These are phyloP conservation scores for Candida methanosorbosa DNA, from an alignment of 805 yeast species.

Conservation along the genomic window DNA sequence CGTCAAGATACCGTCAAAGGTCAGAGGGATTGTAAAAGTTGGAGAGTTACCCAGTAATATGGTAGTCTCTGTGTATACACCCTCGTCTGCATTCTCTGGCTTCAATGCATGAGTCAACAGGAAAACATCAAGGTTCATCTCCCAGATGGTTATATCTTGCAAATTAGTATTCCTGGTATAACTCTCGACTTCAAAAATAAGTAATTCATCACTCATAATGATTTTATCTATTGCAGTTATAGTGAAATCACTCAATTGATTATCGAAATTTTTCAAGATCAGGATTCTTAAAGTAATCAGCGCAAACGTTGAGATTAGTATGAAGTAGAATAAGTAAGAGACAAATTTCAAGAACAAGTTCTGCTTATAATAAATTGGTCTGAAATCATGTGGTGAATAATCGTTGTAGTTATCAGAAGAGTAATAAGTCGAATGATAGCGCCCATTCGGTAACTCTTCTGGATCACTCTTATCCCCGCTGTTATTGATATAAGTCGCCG, in stretches of 20 bases:
- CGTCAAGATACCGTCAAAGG: conserved; percentile 18
- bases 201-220: conserved; percentile 21
- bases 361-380: conserved; percentile 18
- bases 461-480: background rate
- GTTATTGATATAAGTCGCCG: background rate
- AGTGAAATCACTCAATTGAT: conserved; percentile 15
- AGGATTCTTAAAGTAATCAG: conserved; percentile 11
- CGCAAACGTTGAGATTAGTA: conserved; percentile 5
- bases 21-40: conserved; percentile 22
- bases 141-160: conserved; percentile 23
- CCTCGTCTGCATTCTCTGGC: conserved; percentile 1
- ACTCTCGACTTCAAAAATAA: conserved; percentile 22
- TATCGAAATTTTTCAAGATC: conserved; percentile 18
- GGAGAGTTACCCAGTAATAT: conserved; percentile 23
- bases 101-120: conserved; percentile 17
- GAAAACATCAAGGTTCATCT: conserved; percentile 25
- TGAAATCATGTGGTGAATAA: conserved; percentile 25
- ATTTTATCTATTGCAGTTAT: conserved; percentile 18
- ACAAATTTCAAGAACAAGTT: conserved; percentile 11
- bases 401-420: conserved; percentile 4
- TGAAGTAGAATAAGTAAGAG: conserved; percentile 8
- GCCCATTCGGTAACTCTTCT: background rate
- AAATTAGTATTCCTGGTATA: conserved; percentile 17
- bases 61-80: conserved; percentile 14
- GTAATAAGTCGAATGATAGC: background rate